Evolutionary conservation across 176 grass and related monocot species (phyloP).

Genomic region (Carex myosuroides): DNA sequence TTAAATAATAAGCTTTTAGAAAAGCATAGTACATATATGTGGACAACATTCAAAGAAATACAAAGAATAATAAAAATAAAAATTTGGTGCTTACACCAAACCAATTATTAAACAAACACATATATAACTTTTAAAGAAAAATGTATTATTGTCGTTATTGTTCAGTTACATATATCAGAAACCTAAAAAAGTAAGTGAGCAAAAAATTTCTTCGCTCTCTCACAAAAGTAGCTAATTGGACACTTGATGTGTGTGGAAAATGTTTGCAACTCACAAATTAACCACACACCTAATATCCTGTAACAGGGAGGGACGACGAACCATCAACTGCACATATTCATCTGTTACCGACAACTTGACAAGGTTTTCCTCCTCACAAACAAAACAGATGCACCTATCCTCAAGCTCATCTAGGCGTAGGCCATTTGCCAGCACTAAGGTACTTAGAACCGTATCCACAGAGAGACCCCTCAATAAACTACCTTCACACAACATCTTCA

Average conservation of each 20-base stretch:
- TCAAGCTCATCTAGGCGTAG: slow-evolving; percentile 23
- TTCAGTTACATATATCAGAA: not conserved
- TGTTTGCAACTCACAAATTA: not conserved
- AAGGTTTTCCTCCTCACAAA: slow-evolving; percentile 15
- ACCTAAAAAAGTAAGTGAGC: not conserved
- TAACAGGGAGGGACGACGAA: not conserved
- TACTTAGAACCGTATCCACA: slow-evolving; percentile 14
- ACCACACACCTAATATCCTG: not conserved
- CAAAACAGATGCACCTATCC: slow-evolving; percentile 33
- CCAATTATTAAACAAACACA: too few relatives aligned
- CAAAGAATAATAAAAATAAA: too few relatives aligned
- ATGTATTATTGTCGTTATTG: too few relatives aligned
- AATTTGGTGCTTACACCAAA: too few relatives aligned
- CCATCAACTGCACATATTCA: not conserved
- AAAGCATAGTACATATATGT: not conserved
- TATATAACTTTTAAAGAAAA: too few relatives aligned
- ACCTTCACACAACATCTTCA: slow-evolving; percentile 35
- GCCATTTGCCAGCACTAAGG: slow-evolving; percentile 21
- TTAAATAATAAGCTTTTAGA: not conserved
- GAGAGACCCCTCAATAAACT: slow-evolving; percentile 22
- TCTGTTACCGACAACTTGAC: not conserved
- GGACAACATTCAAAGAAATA: not conserved
- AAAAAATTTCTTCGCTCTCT: not conserved
- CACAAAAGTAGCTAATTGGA: not conserved
- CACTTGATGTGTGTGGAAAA: too few relatives aligned